These are phyloP conservation scores for Hymenoscyphus repandus DNA, from an alignment of 2,329 filamentous ascomycete species.

Conservation along the genomic window DNA sequence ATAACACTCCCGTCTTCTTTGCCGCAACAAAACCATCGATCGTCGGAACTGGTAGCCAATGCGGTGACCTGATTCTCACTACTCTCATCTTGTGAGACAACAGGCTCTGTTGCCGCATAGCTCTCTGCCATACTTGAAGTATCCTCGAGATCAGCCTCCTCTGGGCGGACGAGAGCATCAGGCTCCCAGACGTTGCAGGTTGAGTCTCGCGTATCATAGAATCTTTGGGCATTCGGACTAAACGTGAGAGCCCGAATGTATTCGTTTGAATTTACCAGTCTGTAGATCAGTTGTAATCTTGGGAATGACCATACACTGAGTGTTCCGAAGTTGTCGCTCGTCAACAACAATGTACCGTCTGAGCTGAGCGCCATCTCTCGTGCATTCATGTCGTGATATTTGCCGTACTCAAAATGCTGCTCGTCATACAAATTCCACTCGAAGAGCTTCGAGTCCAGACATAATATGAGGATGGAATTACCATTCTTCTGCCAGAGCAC, in stretches of 20 bases:
- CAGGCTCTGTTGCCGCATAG: background rate
- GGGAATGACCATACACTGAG: constrained; percentile 7
- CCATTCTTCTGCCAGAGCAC: constrained; percentile 22
- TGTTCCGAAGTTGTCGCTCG: constrained; percentile 24
- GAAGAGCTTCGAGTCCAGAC: constrained; percentile 26
- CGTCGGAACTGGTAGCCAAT: constrained; percentile 2
- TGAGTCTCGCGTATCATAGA: background rate
- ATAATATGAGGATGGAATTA: constrained; percentile 19
- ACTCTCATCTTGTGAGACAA: background rate
- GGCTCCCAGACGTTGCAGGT: background rate
- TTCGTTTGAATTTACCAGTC: constrained; percentile 9
- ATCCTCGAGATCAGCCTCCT: background rate
- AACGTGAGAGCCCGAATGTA: background rate
- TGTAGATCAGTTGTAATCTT: constrained; percentile 20
- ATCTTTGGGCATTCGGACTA: background rate
- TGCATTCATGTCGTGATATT: constrained; percentile 8
- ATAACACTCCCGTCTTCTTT: constrained; percentile 21
- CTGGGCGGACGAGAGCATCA: background rate
- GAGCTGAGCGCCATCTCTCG: background rate
- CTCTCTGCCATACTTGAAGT: background rate
- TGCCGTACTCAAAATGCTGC: constrained; percentile 19
- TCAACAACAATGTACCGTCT: constrained; percentile 4
- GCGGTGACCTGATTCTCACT: constrained; percentile 10
- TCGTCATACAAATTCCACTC: constrained; percentile 33
- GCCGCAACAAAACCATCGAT: constrained; percentile 21